Evolutionary conservation across 176 grass and related monocot genomes (phyloP).

Genomic region (Olyra latifolia): DNA sequence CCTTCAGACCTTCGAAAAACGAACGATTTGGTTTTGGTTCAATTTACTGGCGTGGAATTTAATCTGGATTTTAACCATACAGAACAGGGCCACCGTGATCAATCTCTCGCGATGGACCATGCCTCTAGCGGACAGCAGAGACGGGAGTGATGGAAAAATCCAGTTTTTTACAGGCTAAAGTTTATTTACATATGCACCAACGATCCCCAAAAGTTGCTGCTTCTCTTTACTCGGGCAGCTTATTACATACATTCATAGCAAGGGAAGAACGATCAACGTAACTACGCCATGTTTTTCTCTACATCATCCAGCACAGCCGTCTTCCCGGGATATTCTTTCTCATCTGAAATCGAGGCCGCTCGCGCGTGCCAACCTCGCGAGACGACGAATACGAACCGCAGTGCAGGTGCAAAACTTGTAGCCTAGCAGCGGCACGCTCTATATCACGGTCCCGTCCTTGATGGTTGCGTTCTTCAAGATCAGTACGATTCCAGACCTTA

Average conservation of each 20-base stretch:
- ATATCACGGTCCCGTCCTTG: conserved; percentile 65
- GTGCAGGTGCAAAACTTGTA: neutral
- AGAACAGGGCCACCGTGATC: too few relatives aligned
- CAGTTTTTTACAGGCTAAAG: conserved; percentile 15
- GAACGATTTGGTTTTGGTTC: too few relatives aligned
- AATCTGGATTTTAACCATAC: too few relatives aligned
- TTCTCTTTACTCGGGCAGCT: conserved; percentile 11
- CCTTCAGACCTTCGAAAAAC: too few relatives aligned
- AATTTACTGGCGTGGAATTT: too few relatives aligned
- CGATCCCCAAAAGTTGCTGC: conserved; percentile 30
- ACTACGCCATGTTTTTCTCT: neutral
- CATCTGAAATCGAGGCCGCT: neutral
- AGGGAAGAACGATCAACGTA: neutral
- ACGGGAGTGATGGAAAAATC: neutral
- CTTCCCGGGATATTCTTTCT: neutral
- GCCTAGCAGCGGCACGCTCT: neutral
- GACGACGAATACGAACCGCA: neutral
- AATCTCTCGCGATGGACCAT: neutral
- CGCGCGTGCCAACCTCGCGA: neutral
- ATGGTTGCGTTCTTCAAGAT: conserved; percentile 70
- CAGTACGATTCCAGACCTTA: conserved; percentile 57
- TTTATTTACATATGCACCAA: conserved; percentile 45
- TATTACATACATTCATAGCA: conserved; percentile 27
- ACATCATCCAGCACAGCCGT: neutral
- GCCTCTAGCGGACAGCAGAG: neutral